phyloP scores from a whole-genome alignment of 768 basidiomycete species.

The Gelatoporia subvermispora region DNA sequence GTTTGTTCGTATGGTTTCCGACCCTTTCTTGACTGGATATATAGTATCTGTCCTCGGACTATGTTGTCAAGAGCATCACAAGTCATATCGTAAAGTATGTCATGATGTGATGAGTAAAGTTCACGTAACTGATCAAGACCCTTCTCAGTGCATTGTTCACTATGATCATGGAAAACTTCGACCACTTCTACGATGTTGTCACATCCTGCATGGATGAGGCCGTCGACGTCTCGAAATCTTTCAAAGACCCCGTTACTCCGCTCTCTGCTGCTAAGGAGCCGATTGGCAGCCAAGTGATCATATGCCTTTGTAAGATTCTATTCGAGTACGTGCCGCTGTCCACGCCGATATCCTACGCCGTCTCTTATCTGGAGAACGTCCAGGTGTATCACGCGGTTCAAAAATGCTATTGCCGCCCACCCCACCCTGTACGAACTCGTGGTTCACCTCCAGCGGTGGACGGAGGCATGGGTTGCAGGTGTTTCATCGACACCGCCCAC shows the following conservation, averaged over 20 bases:
- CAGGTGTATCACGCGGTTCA: slow-evolving; percentile 27
- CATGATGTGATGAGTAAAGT: neutral
- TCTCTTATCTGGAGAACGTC: neutral
- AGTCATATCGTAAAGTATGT: slow-evolving; percentile 47
- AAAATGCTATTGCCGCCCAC: slow-evolving; percentile 18
- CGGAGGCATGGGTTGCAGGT: slow-evolving; percentile 19
- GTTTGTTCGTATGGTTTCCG: neutral
- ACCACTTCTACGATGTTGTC: slow-evolving; percentile 35
- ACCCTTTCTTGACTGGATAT: too few relatives aligned
- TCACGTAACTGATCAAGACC: neutral
- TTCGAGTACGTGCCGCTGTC: slow-evolving; percentile 39
- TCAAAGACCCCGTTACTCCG: slow-evolving; percentile 17
- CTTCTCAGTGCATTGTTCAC: slow-evolving; percentile 11
- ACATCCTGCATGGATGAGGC: slow-evolving; percentile 32
- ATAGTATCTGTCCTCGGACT: slow-evolving; percentile 57
- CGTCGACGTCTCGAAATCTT: slow-evolving; percentile 28
- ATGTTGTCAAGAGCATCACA: slow-evolving; percentile 53
- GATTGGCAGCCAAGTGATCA: slow-evolving; percentile 39
- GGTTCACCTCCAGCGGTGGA: slow-evolving; percentile 16
- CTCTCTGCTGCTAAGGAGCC: slow-evolving; percentile 10
- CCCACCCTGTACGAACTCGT: slow-evolving; percentile 16
- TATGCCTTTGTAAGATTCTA: slow-evolving; percentile 41
- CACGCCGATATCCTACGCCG: neutral
- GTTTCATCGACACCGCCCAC: slow-evolving; percentile 13
- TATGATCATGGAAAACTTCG: slow-evolving; percentile 22